These are phyloP conservation scores for Kalmanozyma brasiliensis DNA, from an alignment of 1,284 basidiomycete genomes.

Conservation along the genomic window DNA sequence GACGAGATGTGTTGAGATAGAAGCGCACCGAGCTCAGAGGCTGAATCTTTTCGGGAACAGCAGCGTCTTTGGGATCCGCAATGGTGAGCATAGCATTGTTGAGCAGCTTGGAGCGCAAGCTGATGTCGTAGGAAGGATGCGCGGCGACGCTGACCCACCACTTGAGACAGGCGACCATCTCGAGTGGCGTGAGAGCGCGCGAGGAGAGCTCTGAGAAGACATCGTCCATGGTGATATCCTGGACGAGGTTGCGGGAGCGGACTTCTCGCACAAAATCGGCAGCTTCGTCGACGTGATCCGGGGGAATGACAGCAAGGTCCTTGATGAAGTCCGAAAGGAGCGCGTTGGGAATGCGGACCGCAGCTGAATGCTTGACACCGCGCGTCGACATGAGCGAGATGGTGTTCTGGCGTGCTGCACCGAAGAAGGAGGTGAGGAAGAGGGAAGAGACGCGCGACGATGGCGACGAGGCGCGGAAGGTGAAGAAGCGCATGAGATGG, in stretches of 20 bases:
- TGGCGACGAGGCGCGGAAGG: conserved; percentile 78
- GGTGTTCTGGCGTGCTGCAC: conserved; percentile 71
- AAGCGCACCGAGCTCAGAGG: conserved; percentile 76
- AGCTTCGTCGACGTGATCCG: conserved; percentile 76
- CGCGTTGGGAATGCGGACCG: conserved; percentile 82
- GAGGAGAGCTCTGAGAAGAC: conserved; percentile 82
- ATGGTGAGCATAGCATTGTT: conserved; percentile 55
- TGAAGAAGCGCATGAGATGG: conserved; percentile 77
- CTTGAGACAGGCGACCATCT: conserved; percentile 83
- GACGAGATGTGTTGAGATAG: conserved; percentile 78
- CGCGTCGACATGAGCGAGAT: conserved; percentile 83
- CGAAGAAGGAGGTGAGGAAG: conserved; percentile 85
- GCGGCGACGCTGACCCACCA: conserved; percentile 85
- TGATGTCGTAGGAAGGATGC: conserved; percentile 63
- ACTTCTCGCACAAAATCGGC: conserved; percentile 76
- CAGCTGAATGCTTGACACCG: conserved; percentile 78
- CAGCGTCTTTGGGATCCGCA: conserved; percentile 24
- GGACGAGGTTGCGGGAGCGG: conserved; percentile 78
- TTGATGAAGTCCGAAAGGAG: conserved; percentile 82
- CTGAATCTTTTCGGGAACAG: conserved; percentile 51
- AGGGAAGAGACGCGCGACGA: conserved; percentile 82
- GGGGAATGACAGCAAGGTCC: conserved; percentile 80
- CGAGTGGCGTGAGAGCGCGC: conserved; percentile 78
- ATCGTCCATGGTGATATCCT: conserved; percentile 84
- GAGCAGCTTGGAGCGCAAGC: conserved; percentile 60